phyloP scores from a whole-genome alignment of 1,284 basidiomycete species.

The Cutaneotrichosporon sp. region DNA sequence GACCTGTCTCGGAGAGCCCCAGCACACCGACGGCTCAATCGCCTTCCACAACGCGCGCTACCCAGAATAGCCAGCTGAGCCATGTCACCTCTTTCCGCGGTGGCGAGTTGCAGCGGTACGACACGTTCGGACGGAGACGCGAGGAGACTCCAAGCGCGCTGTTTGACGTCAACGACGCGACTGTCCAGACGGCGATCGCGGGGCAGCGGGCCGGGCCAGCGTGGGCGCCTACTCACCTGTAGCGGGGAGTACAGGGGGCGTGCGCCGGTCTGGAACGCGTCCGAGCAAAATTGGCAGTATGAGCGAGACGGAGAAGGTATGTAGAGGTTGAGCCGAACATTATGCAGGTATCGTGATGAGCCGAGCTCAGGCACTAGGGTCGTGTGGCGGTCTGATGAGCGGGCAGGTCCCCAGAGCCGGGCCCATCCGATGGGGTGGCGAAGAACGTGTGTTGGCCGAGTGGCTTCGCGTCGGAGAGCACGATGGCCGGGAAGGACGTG shows the following conservation, averaged over 20 bases:
- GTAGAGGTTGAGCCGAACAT: neutral
- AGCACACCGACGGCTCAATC: neutral
- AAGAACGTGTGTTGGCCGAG: neutral
- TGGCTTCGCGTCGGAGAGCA: neutral
- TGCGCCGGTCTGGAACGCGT: neutral
- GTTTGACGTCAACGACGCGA: conserved; percentile 1
- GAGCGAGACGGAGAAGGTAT: neutral
- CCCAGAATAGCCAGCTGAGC: neutral
- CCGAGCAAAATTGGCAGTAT: neutral
- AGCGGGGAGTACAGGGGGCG: neutral
- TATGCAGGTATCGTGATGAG: conserved; percentile 1
- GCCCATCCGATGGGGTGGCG: neutral
- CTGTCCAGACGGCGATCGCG: neutral
- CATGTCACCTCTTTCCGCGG: neutral
- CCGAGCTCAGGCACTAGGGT: neutral
- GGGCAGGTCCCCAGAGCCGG: neutral
- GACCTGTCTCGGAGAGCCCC: neutral
- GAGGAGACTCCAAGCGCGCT: neutral
- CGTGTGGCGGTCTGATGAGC: neutral
- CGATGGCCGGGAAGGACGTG: too few relatives aligned
- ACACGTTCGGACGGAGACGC: conserved; percentile 5
- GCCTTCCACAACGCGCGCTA: neutral
- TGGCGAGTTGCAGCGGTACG: neutral
- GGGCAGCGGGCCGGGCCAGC: neutral
- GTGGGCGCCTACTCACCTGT: neutral